Evolutionary conservation across 352 stramenopile genomes (phyloP), one percentile per base, ranked within the genome.

Genomic region (Phytophthora hibernalis): DNA sequence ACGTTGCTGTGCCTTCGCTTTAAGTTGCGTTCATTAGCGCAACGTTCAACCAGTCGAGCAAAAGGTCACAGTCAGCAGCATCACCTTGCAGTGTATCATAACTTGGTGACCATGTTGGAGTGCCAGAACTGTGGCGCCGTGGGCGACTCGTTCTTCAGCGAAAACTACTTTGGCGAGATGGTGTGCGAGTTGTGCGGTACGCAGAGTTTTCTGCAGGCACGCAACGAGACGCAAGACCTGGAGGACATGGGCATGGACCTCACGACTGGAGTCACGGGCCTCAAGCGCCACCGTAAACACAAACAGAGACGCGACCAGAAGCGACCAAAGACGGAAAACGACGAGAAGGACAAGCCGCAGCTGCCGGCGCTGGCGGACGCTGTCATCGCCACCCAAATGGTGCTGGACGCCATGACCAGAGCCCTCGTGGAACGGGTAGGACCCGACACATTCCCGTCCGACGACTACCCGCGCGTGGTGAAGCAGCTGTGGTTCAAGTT

Each of bases 101-200:
- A n/a, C n/a, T n/a, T n/a, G n/a, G n/a, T 20, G 54, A 52, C 58
- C 59, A 89, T 86, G 80, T 69, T 94, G 67, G 82, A 87, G 59
- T 96, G 87, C 74, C 79, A 79, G 54, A 93, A 72, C 44, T 96
- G 87, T 66, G 85, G 87, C 60, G 87, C 84, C 45, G 60, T 75
- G 58, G 87, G 87, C 61, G 87, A 94, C 61, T 57, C 65, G 53
- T 89, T 89, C 70, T 96, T 96, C 69, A 92, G 84, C 68, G 82
- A 73, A 42, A 96, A 96, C 67, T 91, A 89, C 74, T 90, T 92
- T 26, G 87, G 85, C 0, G 87, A 96, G 74, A 82, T 92, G 60
- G 85, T 94, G 52, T 96, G 87, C 60, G 85, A 96, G 58, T 62
- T 96, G 24, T 96, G 87, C 43, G 87, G 87, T 61, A 93, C 87